phyloP scores from a whole-genome alignment of 2,329 filamentous ascomycete genomes.

The Lachnellula hyalina region DNA sequence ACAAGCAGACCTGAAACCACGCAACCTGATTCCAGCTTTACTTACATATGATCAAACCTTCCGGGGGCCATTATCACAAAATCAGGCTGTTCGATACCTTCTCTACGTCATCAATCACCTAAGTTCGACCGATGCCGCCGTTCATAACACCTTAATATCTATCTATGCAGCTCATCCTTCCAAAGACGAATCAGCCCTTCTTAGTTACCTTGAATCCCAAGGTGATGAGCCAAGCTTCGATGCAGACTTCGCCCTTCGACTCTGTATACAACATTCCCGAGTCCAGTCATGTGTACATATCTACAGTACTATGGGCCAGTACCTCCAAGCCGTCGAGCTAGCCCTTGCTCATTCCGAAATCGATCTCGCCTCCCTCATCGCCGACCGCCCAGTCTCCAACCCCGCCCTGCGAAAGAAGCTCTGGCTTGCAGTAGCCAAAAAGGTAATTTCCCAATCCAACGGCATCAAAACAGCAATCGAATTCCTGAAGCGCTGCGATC shows the following conservation, averaged over 20 bases:
- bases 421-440: slow-evolving; percentile 92
- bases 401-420: slow-evolving; percentile 82
- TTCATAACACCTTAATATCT: slow-evolving; percentile 95
- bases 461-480: slow-evolving; percentile 92
- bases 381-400: slow-evolving; percentile 76
- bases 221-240: slow-evolving; percentile 84
- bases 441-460: slow-evolving; percentile 80
- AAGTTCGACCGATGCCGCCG: slow-evolving; percentile 72
- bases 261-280: slow-evolving; percentile 91
- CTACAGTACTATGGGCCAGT: slow-evolving; percentile 94
- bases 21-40: slow-evolving; percentile 86
- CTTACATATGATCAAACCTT: slow-evolving; percentile 86
- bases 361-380: slow-evolving; percentile 83
- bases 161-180: slow-evolving; percentile 87
- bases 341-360: slow-evolving; percentile 86
- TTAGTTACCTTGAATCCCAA: slow-evolving; percentile 87
- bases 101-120: slow-evolving; percentile 89
- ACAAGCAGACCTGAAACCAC: slow-evolving; percentile 76
- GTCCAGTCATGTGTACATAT: slow-evolving; percentile 96
- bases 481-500: slow-evolving; percentile 84
- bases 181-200: slow-evolving; percentile 75
- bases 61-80: slow-evolving; percentile 62
- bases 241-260: slow-evolving; percentile 88
- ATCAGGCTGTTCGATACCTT: slow-evolving; percentile 90
- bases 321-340: slow-evolving; percentile 85